Base-by-base conservation (phyloP, 345 rosid species). In the Bretschneidera sinensis region DNA sequence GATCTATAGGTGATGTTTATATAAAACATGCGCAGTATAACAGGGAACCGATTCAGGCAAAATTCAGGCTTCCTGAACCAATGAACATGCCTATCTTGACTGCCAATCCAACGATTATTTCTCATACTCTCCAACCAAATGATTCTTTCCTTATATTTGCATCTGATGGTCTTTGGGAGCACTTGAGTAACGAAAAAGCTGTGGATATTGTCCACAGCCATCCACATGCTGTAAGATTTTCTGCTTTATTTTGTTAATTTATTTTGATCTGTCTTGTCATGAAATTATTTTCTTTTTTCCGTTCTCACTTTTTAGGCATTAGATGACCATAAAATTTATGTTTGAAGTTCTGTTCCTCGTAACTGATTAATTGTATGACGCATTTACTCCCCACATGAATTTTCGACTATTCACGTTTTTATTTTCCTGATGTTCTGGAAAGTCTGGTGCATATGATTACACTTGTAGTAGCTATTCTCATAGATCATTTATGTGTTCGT, bases 141-240 rank as follows among this genome's bases (percentile, higher is more conserved):
- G 98, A 92, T 79, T 83, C 85, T 34, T 84, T 89, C 83, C 92
- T 89, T 65, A 85, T 92, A 63, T 85, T 92, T 80, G 95, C 98
- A 56, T 92, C 98, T 2, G 94, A 92, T 82, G 97, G 97, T 69
- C 89, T 92, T 25, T 92, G 98, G 97, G 97, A 92, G 70, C 92
- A 87, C 72, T 79, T 87, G 84, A 82, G 81, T 56, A 87, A 89
- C 52, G 87, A 92, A 68, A 83, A 74, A 72, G 96, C 91, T 45
- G 98, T 92, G 62, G 92, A 92, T 59, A 92, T 92, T 63, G 95
- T 92, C 65, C 80, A 92, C 59, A 81, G 70, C 66, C 78, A 82
- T 76, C 91, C 91, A 49, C 89, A 61, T 9, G 72, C 79, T 31
- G 97, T 92, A 92, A 87, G 95, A 71, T 65, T 22, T 67, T 50